Evolutionary conservation across 176 grass and related monocot genomes (phyloP).

Genomic region (Musa beccarii): DNA sequence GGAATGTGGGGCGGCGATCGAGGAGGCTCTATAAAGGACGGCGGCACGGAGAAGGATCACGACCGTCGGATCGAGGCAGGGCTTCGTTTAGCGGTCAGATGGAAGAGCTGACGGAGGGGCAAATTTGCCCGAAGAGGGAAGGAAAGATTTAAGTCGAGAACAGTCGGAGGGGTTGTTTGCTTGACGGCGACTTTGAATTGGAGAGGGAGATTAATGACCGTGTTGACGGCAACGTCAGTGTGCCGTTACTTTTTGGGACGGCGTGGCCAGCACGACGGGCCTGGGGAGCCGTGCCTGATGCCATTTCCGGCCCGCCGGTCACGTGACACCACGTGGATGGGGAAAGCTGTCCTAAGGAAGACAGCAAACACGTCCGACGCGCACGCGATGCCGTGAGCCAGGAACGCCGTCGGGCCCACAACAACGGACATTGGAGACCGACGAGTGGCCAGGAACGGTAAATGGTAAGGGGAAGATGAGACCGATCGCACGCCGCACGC

Average conservation of each 20-base stretch:
- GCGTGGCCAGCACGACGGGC: background rate
- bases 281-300: background rate
- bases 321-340: background rate
- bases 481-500: too few species aligned
- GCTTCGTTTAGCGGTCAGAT: too few species aligned
- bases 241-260: slow-evolving; percentile 3
- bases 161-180: background rate
- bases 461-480: too few species aligned
- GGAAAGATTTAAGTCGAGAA: too few species aligned
- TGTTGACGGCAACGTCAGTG: background rate
- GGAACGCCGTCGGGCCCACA: background rate
- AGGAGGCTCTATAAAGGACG: background rate
- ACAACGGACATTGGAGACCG: too few species aligned
- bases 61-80: background rate
- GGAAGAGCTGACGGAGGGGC: background rate
- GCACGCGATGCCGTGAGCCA: too few species aligned
- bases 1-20: background rate
- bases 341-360: too few species aligned
- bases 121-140: too few species aligned
- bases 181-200: too few species aligned
- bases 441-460: too few species aligned
- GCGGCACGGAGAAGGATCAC: background rate
- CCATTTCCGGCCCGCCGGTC: background rate
- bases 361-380: background rate
- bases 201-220: background rate